Evolutionary conservation across 768 basidiomycete species (phyloP).

Genomic region (Galerina marginata): DNA sequence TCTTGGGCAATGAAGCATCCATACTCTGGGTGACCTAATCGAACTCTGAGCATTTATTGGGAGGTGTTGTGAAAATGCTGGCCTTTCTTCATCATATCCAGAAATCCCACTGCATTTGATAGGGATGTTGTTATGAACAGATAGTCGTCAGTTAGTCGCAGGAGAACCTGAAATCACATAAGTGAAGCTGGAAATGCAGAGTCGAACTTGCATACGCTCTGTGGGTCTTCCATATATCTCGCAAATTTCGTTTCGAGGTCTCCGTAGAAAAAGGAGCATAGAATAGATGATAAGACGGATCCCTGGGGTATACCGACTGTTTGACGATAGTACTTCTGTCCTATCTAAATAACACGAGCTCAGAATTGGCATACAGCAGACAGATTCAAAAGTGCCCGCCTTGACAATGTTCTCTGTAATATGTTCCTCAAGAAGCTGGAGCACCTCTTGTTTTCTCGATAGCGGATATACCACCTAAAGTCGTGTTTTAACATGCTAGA

Average conservation of each 20-base stretch:
- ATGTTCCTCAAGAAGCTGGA: constrained; percentile 85
- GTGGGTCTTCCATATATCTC: constrained; percentile 56
- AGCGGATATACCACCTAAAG: constrained; percentile 52
- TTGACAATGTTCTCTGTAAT: constrained; percentile 93
- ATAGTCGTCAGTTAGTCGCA: constrained; percentile 95
- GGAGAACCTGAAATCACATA: constrained; percentile 56
- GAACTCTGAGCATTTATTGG: background rate
- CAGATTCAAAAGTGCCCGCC: constrained; percentile 39
- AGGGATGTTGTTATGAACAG: constrained; percentile 79
- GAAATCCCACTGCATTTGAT: constrained; percentile 66
- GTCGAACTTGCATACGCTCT: constrained; percentile 59
- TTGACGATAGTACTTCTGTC: constrained; percentile 81
- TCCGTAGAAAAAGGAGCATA: constrained; percentile 95
- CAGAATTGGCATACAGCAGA: background rate
- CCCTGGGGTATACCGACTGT: constrained; percentile 97
- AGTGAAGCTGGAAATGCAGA: background rate
- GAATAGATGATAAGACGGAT: constrained; percentile 90
- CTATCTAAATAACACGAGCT: constrained; percentile 60
- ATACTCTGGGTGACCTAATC: constrained; percentile 86
- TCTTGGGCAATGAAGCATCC: constrained; percentile 89
- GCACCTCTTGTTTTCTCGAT: constrained; percentile 60
- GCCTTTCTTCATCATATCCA: constrained; percentile 81
- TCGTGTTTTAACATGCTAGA: background rate
- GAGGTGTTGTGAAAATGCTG: background rate
- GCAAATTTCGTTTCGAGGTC: constrained; percentile 75